Evolutionary conservation across 2,329 filamentous ascomycete species (phyloP).

Genomic region (Alternaria gaisen): DNA sequence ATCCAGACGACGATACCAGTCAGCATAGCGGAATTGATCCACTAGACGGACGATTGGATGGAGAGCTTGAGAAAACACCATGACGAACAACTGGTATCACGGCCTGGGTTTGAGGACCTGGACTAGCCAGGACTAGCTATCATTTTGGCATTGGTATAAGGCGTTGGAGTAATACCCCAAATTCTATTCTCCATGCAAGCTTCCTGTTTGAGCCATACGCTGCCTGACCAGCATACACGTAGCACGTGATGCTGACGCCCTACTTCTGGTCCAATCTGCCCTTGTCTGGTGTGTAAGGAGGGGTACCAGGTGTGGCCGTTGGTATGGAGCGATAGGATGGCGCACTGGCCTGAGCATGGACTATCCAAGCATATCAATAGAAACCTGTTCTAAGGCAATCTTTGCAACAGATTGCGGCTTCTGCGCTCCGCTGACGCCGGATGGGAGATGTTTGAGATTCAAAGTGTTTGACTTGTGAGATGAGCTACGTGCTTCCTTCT

Average conservation of each 20-base stretch:
- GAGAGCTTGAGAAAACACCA: background rate
- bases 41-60: background rate
- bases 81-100: background rate
- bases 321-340: background rate
- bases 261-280: background rate
- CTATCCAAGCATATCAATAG: background rate
- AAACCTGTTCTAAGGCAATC: background rate
- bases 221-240: background rate
- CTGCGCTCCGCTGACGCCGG: background rate
- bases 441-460: background rate
- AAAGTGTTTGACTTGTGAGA: background rate
- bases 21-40: background rate
- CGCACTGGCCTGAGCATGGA: background rate
- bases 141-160: background rate
- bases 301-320: background rate
- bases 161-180: slow-evolving; percentile 7
- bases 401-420: background rate
- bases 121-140: background rate
- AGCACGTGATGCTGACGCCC: background rate
- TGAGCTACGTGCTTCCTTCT: background rate
- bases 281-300: background rate
- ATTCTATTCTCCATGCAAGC: background rate
- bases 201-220: background rate
- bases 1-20: slow-evolving; percentile 3
- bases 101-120: slow-evolving; percentile 2